Evolutionary conservation across 306 rosid species (phyloP), one percentile per base, ranked within the genome.

Genomic region (Dicorynia guianensis): DNA sequence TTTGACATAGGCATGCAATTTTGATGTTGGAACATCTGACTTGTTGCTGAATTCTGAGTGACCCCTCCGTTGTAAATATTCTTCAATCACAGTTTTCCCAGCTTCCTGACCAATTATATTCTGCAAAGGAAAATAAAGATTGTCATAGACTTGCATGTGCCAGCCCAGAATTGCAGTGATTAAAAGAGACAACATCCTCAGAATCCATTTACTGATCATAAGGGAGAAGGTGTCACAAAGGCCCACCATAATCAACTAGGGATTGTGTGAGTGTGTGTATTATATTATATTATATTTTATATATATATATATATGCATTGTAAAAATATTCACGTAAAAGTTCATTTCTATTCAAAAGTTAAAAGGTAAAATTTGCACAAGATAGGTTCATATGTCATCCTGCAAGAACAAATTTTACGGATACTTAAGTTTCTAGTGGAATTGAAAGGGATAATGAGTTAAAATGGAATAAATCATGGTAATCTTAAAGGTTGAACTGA

Each of bases 41-140:
- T 46, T 80, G 55, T 68, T 62, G 76, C 79, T 47, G 50, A 81
- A 81, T 79, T 87, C 92, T 10, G 79, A 44, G 65, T 83, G 65
- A 30, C 96, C 96, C 57, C 98, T 78, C 78, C 77, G 71, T 67
- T 42, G 84, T 52, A 95, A 64, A 87, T 92, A 95, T 77, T 90
- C 97, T 72, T 87, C 93, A 71, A 86, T 95, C 80, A 95, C 96
- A 77, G 82, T 57, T 80, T 85, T 90, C 38, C 98, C 97, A 1
- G 79, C 81, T 74, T 90, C 93, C 85, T 92, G 82, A 48, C 99
- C 99, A 38, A 95, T 82, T 68, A 92, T 95, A 76, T 95, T 95
- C 97, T 95, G 88, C 85, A 80, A 38, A 58, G 8, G 60, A 72
- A 64, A 74, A 63, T 19, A 56, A 18, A 77, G 59, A 62, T 15